Percentiles rank a stretch among this genome's conserved stretches.
phyloP scores from a whole-genome alignment of 1,284 basidiomycete genomes.

The Ganoderma meredithae region DNA sequence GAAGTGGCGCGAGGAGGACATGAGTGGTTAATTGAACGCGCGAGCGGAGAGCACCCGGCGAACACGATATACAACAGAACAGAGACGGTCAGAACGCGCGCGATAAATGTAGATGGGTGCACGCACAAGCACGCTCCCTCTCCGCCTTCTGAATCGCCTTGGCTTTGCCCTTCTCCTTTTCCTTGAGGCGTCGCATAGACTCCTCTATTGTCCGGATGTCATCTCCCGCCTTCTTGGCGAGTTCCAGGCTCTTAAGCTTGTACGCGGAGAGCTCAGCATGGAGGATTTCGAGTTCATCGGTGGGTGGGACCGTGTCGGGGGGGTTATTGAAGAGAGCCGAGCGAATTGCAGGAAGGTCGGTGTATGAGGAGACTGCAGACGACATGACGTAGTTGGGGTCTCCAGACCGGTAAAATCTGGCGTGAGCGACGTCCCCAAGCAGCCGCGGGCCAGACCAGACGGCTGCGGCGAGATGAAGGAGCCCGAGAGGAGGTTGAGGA shows the following conservation, averaged over 20 bases:
- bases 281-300: constrained; percentile 75
- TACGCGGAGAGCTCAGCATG: constrained; percentile 65
- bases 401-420: constrained; percentile 18
- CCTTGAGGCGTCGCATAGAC: constrained; percentile 73
- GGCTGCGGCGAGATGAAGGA: constrained; percentile 14
- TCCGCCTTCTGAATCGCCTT: constrained; percentile 72
- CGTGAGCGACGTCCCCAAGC: constrained; percentile 18
- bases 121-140: constrained; percentile 77
- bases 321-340: constrained; percentile 66
- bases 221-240: constrained; percentile 71
- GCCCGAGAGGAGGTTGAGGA: constrained; percentile 23
- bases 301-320: constrained; percentile 69
- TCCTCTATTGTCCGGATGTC: constrained; percentile 74
- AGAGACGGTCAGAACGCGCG: constrained; percentile 17
- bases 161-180: constrained; percentile 79
- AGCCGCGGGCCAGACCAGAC: constrained; percentile 13
- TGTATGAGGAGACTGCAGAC: constrained; percentile 58
- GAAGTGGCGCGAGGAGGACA: not conserved
- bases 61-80: constrained; percentile 6
- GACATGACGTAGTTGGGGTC: constrained; percentile 40
- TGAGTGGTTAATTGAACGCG: constrained; percentile 16
- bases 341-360: constrained; percentile 52
- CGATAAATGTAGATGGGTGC: constrained; percentile 25
- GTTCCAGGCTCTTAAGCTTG: constrained; percentile 60
- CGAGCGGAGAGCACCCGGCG: constrained; percentile 5